These are phyloP conservation scores for Nematocida sp. DNA, from an alignment of 371 early-diverging fungal species.

Conservation along the genomic window DNA sequence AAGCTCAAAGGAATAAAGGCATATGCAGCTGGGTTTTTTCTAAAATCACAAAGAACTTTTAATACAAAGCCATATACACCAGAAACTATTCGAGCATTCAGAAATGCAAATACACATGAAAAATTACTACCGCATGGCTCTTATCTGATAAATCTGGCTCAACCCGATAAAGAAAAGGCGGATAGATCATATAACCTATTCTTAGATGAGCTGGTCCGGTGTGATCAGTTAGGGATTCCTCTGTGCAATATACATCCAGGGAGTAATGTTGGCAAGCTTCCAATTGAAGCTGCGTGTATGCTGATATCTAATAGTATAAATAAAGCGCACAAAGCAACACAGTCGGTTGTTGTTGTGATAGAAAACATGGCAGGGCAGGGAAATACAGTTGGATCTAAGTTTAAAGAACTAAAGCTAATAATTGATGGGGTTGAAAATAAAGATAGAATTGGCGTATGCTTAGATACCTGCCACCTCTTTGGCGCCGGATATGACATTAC, in stretches of 20 bases:
- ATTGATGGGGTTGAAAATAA: constrained; percentile 72
- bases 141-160: constrained; percentile 74
- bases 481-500: constrained; percentile 75
- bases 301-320: constrained; percentile 72
- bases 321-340: constrained; percentile 69
- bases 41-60: constrained; percentile 68
- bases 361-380: constrained; percentile 77
- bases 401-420: constrained; percentile 72
- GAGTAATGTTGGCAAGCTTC: constrained; percentile 70
- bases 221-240: constrained; percentile 72
- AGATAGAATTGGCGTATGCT: constrained; percentile 73
- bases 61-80: constrained; percentile 26
- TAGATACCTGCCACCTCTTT: constrained; percentile 75
- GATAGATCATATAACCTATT: constrained; percentile 70
- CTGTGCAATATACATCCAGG: constrained; percentile 75
- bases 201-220: constrained; percentile 73
- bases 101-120: constrained; percentile 44
- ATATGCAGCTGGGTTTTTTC: constrained; percentile 68
- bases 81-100: constrained; percentile 58
- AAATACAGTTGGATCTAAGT: constrained; percentile 71
- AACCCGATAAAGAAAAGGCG: constrained; percentile 71
- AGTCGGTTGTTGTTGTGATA: constrained; percentile 71
- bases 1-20: constrained; percentile 62
- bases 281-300: constrained; percentile 67
- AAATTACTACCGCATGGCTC: constrained; percentile 73